Evolutionary conservation across 805 yeast species (phyloP), one percentile per base, ranked within the genome.

Genomic region (Saccharomyces cerevisiae): DNA sequence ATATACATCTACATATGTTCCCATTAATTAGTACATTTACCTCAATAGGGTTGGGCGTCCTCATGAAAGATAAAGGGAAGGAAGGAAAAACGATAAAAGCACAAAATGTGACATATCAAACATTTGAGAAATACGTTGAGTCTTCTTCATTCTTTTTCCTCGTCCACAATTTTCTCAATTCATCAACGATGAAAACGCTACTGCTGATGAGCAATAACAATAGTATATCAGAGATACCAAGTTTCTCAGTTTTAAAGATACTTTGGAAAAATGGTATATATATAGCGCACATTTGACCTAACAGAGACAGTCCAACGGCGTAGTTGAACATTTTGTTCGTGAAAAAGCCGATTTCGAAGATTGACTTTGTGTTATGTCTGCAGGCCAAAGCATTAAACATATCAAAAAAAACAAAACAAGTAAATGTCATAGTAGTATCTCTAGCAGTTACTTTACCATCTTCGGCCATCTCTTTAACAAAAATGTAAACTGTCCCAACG

Each of bases 361-460:
- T 80, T 2, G 96, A 87, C 67, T 89, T 91, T 48, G 89, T 78
- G 55, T 85, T 79, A 59, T 95, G 96, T 65, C 98, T 88, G 71
- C 97, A 92, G 14, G 96, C 77, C 60, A 94, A 76, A 0, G 99
- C 99, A 71, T 91, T 94, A 75, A 94, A 94, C 95, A 94, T 87
- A 71, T 94, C 99, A 66, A 84, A 94, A 54, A 92, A 76, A 10
- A 94, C 99, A 73, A 94, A 94, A 68, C 98, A 89, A 0, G 98
- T 94, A 67, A 94, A 94, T 0, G 99, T 92, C 99, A 94, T 94
- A 1, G 99, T 94, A 22, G 99, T 94, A 69, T 94, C 99, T 72
- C 99, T 85, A 13, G 92, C 85, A 2, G 97, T 90, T 54, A 92
- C 84, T 57, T 79, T 80, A 29, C 83, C 80, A 62, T 89, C 96